Percentiles rank a stretch among this genome's conserved stretches.
phyloP scores from a whole-genome alignment of 2,329 filamentous ascomycete species.

The Atkinsonella texensis region DNA sequence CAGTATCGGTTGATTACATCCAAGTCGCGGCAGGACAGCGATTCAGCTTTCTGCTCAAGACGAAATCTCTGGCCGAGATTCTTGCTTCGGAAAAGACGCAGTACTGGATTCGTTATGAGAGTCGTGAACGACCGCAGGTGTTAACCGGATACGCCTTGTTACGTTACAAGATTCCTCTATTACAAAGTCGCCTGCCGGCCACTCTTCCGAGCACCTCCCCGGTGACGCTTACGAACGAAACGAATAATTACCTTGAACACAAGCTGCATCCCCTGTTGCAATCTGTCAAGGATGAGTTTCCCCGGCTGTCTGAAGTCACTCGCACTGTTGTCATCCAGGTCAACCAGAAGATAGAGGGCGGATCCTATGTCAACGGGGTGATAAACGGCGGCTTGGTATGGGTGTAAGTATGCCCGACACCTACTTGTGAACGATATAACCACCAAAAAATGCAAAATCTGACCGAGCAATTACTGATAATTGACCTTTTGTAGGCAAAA shows the following conservation, averaged over 20 bases:
- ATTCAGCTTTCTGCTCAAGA: constrained; percentile 43
- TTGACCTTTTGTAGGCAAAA: neutral
- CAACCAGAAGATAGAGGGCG: constrained; percentile 25
- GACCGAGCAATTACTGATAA: too few species aligned
- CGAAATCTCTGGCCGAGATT: constrained; percentile 37
- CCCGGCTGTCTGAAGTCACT: constrained; percentile 33
- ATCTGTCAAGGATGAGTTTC: constrained; percentile 16
- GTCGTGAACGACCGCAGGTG: constrained; percentile 32
- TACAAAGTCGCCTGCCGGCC: neutral
- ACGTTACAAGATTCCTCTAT: neutral
- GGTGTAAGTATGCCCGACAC: constrained; percentile 16
- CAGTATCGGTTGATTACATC: constrained; percentile 32
- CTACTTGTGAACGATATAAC: too few species aligned
- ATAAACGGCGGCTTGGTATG: constrained; percentile 22
- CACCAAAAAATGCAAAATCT: too few species aligned
- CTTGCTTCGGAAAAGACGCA: constrained; percentile 15
- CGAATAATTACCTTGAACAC: constrained; percentile 32
- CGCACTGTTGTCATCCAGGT: constrained; percentile 34
- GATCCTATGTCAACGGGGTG: constrained; percentile 16
- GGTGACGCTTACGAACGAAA: constrained; percentile 21
- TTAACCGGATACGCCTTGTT: constrained; percentile 4
- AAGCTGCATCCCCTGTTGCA: constrained; percentile 24
- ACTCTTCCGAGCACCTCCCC: constrained; percentile 7
- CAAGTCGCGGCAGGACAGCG: constrained; percentile 48
- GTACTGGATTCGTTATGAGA: constrained; percentile 37